phyloP scores from a whole-genome alignment of 2,329 filamentous ascomycete species.

The Fusarium palustre region DNA sequence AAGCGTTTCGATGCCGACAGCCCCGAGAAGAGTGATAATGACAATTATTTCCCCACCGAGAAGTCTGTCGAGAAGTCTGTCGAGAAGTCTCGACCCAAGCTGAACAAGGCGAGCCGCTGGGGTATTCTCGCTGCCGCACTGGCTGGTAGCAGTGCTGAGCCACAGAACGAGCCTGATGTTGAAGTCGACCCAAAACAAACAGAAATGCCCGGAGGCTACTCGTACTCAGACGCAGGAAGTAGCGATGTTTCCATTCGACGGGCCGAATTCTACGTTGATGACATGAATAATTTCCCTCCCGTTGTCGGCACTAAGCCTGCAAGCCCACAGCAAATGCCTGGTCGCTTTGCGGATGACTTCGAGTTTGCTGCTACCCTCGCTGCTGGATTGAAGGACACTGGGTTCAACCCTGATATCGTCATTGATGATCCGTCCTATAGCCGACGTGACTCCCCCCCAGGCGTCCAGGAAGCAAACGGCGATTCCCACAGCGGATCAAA shows the following conservation, averaged over 20 bases:
- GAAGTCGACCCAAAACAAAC: slow-evolving; percentile 24
- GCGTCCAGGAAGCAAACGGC: slow-evolving; percentile 62
- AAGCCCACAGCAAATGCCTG: slow-evolving; percentile 69
- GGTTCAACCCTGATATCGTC: slow-evolving; percentile 77
- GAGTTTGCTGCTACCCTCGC: slow-evolving; percentile 77
- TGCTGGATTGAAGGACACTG: slow-evolving; percentile 74
- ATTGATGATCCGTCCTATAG: slow-evolving; percentile 74
- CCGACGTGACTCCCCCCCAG: slow-evolving; percentile 72
- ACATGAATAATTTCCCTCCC: slow-evolving; percentile 60
- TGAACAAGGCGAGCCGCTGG: slow-evolving; percentile 61
- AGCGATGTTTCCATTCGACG: slow-evolving; percentile 37
- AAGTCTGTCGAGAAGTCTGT: slow-evolving; percentile 20
- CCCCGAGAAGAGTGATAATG: slow-evolving; percentile 58
- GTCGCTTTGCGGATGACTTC: slow-evolving; percentile 73
- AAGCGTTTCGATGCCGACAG: slow-evolving; percentile 73
- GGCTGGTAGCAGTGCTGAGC: slow-evolving; percentile 56
- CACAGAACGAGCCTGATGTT: slow-evolving; percentile 51
- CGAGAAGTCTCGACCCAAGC: slow-evolving; percentile 52
- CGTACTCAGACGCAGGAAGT: slow-evolving; percentile 26
- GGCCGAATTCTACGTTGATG: slow-evolving; percentile 51
- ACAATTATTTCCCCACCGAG: slow-evolving; percentile 46
- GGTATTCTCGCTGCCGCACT: slow-evolving; percentile 64
- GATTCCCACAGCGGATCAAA: slow-evolving; percentile 52
- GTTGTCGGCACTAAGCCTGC: slow-evolving; percentile 68
- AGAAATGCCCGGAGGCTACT: slow-evolving; percentile 30